phyloP scores from a whole-genome alignment of 176 grass and related monocot species.

The Tillandsia fasciculata region DNA sequence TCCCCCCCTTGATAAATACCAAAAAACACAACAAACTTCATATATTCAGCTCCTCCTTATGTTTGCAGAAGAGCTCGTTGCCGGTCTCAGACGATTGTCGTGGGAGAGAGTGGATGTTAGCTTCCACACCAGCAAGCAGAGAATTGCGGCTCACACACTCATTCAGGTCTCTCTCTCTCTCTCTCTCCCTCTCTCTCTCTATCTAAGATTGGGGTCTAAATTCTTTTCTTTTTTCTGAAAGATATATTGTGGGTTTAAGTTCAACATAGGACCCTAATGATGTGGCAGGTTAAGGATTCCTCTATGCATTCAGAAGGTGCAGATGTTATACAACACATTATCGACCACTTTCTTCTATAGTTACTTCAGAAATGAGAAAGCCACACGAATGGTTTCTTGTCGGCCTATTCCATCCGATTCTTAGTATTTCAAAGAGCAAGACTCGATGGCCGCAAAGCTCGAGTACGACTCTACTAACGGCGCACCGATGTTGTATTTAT shows the following conservation, averaged over 20 bases:
- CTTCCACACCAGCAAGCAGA: constrained; percentile 69
- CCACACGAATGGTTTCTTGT: too few relatives aligned
- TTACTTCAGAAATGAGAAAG: too few relatives aligned
- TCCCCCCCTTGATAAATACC: too few relatives aligned
- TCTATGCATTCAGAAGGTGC: constrained; percentile 64
- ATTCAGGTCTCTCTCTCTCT: constrained; percentile 60
- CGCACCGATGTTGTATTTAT: too few relatives aligned
- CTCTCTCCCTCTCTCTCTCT: not conserved
- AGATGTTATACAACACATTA: constrained; percentile 80
- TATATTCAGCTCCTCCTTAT: constrained; percentile 8
- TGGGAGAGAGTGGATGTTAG: constrained; percentile 98
- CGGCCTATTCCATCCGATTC: too few relatives aligned
- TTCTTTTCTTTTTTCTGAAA: too few relatives aligned
- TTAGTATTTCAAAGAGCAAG: too few relatives aligned
- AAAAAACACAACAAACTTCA: not conserved
- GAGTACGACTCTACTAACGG: too few relatives aligned
- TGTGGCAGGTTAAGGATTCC: constrained; percentile 59
- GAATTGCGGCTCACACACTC: constrained; percentile 76
- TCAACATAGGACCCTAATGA: too few relatives aligned
- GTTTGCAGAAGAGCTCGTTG: constrained; percentile 61
- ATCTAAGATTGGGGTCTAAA: too few relatives aligned
- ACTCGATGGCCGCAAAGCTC: too few relatives aligned
- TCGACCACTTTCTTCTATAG: constrained; percentile 53
- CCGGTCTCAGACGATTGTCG: constrained; percentile 59
- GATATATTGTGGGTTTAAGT: too few relatives aligned